Evolutionary conservation across 345 rosid species (phyloP).

Genomic region (Pugionium cornutum): DNA sequence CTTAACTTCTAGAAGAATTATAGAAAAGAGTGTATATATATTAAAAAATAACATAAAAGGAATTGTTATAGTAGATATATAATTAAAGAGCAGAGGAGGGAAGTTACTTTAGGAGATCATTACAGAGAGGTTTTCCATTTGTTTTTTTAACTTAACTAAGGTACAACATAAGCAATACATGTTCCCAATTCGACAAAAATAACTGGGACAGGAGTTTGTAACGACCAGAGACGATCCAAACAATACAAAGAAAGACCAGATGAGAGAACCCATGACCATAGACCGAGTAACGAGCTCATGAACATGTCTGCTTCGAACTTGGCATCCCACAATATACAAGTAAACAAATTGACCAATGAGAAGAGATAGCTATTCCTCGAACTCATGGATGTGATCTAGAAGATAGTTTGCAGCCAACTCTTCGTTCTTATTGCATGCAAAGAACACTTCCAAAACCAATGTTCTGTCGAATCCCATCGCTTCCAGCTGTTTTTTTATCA

Average conservation of each 20-base stretch:
- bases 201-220: slow-evolving; percentile 18
- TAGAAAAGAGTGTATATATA: too few relatives aligned
- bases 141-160: background rate
- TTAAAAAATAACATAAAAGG: too few relatives aligned
- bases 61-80: background rate
- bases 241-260: slow-evolving; percentile 19
- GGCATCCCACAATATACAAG: slow-evolving; percentile 21
- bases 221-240: slow-evolving; percentile 11
- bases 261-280: slow-evolving; percentile 24
- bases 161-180: slow-evolving; percentile 4
- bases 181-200: slow-evolving; percentile 12
- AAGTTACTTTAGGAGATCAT: background rate
- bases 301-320: slow-evolving; percentile 23
- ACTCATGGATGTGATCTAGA: slow-evolving; percentile 82
- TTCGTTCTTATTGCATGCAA: slow-evolving; percentile 94
- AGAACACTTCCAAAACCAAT: slow-evolving; percentile 76
- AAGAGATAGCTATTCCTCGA: slow-evolving; percentile 59
- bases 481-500: slow-evolving; percentile 56
- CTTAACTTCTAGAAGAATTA: too few relatives aligned
- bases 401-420: slow-evolving; percentile 95
- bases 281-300: slow-evolving; percentile 17
- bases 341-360: slow-evolving; percentile 24
- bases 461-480: slow-evolving; percentile 90
- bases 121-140: background rate
- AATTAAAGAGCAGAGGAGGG: background rate